A percentile compares a stretch with the other conserved stretches of the same genome.
These are phyloP conservation scores for Pyrus hybrid DNA, from an alignment of 331 rosid species.

Conservation along the genomic window DNA sequence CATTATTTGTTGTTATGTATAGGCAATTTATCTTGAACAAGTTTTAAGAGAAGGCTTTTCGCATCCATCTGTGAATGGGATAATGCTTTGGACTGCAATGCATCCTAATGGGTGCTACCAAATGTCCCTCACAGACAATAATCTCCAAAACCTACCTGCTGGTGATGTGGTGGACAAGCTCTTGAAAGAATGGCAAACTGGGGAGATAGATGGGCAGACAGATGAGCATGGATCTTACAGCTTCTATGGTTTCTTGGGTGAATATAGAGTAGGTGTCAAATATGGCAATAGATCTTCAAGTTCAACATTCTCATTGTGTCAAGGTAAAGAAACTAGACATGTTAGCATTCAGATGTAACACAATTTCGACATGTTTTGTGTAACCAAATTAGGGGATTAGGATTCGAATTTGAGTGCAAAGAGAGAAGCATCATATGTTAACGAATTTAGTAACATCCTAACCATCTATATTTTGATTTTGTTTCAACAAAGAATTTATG, in stretches of 20 bases:
- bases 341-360: slow-evolving; percentile 41
- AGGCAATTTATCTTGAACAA: slow-evolving; percentile 67
- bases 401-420: too few species aligned
- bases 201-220: slow-evolving; percentile 30
- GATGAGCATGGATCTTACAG: slow-evolving; percentile 64
- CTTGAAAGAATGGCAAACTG: slow-evolving; percentile 64
- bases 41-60: slow-evolving; percentile 85
- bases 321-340: slow-evolving; percentile 68
- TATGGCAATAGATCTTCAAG: slow-evolving; percentile 33
- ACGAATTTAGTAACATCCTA: fast-evolving
- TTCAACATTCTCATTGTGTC: slow-evolving; percentile 52
- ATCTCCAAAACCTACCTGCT: slow-evolving; percentile 60
- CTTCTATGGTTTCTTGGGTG: slow-evolving; percentile 83
- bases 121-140: slow-evolving; percentile 75
- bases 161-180: slow-evolving; percentile 82
- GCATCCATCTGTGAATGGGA: slow-evolving; percentile 75
- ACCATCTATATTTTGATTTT: too few species aligned
- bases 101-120: slow-evolving; percentile 76
- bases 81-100: slow-evolving; percentile 84
- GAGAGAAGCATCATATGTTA: too few species aligned
- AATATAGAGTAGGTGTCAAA: slow-evolving; percentile 36
- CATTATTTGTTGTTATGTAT: not conserved
- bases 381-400: too few species aligned
- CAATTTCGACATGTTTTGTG: not conserved
- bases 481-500: too few species aligned